Evolutionary conservation across 495 filamentous ascomycete species (phyloP), one percentile per base, ranked within the genome.

Genomic region (Neurospora discreta): DNA sequence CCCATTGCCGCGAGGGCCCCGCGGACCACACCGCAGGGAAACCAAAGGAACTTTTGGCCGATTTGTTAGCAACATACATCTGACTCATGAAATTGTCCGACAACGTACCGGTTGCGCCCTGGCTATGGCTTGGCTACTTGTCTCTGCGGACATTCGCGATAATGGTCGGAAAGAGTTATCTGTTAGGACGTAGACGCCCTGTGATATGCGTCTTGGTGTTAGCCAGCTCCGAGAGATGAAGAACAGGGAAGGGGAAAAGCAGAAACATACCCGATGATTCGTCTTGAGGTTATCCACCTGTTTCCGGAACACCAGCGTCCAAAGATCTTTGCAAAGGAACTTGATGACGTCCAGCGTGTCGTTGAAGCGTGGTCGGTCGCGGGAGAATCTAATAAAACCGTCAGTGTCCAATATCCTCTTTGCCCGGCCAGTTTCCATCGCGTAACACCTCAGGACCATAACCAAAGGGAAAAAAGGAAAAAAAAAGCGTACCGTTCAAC

Each of bases 241-340:
- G 18, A 70, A 33, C 6, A 3, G 6, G 38, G 11, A 15, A 68
- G 13, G 16, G 13, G 52, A 68, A 65, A 68, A 33, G 36, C 3
- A 13, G n/a, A 70, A 39, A 30, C 84, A 20, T 84, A 93, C 92
- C 77, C 95, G 87, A 79, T 99, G 95, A 80, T 99, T 99, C 16
- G 95, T 99, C 84, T 98, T 99, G 52, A 99, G 84, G 82, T 98
- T 98, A 80, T 99, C 95, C 76, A 98, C 90, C 81, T 98, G 95
- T 82, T 99, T 99, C 80, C 93, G 85, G 81, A 97, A 99, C 40
- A 98, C 87, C 46, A 97, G 85, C 68, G 88, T 92, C 95, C 95
- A 99, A 58, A 99, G 82, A 79, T 99, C 96, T 81, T 98, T 99
- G 86, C 95, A 99, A 41, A 98, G 86, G 78, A 98, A 98, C 81